A percentile compares a stretch with the other conserved stretches of the same genome.
Conservation (phyloP, 129 eudicot genomes). For the Saposhnikovia divaricata region DNA sequence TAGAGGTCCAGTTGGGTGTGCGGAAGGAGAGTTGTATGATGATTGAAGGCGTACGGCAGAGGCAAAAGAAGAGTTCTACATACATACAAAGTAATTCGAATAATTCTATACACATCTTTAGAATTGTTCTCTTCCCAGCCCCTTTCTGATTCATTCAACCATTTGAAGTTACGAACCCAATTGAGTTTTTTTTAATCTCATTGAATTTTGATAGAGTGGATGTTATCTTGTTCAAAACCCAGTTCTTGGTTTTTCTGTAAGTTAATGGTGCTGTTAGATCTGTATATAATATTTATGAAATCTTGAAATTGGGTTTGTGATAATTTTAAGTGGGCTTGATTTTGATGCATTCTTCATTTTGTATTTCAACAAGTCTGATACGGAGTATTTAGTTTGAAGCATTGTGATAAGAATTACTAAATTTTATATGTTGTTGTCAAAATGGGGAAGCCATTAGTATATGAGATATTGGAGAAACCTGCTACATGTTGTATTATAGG, state of each 20-base stretch:
- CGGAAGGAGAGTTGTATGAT: no score
- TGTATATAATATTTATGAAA: not conserved
- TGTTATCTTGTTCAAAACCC: not conserved
- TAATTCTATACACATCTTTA: not conserved
- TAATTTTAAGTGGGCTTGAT: not conserved
- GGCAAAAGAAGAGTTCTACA: no score
- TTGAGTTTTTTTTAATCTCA: not conserved
- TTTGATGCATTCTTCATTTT: not conserved
- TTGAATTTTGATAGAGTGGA: not conserved
- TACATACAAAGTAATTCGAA: no score
- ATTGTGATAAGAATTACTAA: not conserved
- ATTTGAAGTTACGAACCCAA: not conserved
- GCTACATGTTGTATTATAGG: conserved; percentile 77
- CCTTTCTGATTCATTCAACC: not conserved
- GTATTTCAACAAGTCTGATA: not conserved
- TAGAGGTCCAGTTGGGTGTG: no score
- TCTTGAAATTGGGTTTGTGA: not conserved
- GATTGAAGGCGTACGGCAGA: no score
- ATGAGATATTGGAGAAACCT: conserved; percentile 84
- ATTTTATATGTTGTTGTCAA: not conserved
- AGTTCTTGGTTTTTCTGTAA: not conserved
- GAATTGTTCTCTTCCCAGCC: not conserved
- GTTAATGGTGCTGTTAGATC: not conserved
- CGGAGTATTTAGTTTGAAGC: not conserved
- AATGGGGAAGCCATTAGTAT: conserved; percentile 88